phyloP scores from a whole-genome alignment of 2,329 filamentous ascomycete genomes.

The Lithohypha guttulata region DNA sequence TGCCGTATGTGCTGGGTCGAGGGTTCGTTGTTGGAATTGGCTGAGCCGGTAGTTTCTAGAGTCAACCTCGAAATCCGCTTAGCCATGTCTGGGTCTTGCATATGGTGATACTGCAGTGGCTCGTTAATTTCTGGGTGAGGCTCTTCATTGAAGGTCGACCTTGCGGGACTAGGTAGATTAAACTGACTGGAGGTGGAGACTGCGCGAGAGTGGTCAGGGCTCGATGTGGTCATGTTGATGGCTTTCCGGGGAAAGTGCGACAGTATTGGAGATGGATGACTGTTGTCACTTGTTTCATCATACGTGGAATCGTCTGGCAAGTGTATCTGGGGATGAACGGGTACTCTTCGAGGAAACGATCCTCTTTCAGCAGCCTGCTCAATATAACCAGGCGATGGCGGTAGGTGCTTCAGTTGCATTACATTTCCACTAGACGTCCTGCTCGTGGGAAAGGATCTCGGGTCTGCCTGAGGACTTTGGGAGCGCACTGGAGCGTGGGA shows the following conservation, averaged over 20 bases:
- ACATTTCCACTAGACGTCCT: slow-evolving; percentile 4
- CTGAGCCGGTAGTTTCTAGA: slow-evolving; percentile 25
- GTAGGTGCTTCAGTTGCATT: neutral
- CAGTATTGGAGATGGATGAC: slow-evolving; percentile 4
- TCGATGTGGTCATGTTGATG: neutral
- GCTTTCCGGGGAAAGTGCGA: slow-evolving; percentile 2
- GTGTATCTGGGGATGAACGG: slow-evolving; percentile 13
- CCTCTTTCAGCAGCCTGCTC: slow-evolving; percentile 1
- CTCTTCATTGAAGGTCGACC: slow-evolving; percentile 6
- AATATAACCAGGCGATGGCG: neutral
- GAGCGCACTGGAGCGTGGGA: slow-evolving; percentile 29
- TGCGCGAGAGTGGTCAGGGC: slow-evolving; percentile 11
- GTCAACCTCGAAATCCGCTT: slow-evolving; percentile 23
- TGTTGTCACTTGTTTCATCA: slow-evolving; percentile 10
- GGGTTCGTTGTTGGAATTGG: slow-evolving; percentile 42
- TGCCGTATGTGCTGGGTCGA: slow-evolving; percentile 43
- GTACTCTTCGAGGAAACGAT: neutral
- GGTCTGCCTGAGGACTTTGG: slow-evolving; percentile 14
- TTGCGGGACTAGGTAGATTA: slow-evolving; percentile 8
- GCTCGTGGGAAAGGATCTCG: no score
- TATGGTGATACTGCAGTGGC: slow-evolving; percentile 43
- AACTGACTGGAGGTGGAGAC: neutral
- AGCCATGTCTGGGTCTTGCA: slow-evolving; percentile 27
- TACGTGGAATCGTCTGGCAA: slow-evolving; percentile 13
- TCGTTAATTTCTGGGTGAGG: slow-evolving; percentile 31